Percentiles rank a stretch among this genome's conserved stretches.
Evolutionary conservation across 2,329 filamentous ascomycete genomes (phyloP).

Genomic region (Claviceps maximensis): DNA sequence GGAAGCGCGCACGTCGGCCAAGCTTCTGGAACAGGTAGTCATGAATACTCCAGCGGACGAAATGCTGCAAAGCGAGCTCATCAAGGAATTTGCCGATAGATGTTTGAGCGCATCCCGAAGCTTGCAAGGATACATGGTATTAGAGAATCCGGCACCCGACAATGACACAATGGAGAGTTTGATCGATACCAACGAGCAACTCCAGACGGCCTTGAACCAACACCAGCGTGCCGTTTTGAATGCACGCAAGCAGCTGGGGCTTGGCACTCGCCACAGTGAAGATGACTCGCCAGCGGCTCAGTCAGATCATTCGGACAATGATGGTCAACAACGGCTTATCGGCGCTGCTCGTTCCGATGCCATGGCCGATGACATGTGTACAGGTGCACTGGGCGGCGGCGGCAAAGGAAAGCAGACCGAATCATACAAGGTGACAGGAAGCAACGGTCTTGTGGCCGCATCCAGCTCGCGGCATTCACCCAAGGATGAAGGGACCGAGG

Average conservation of each 20-base stretch:
- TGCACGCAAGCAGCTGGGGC: constrained; percentile 42
- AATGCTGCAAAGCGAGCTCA: constrained; percentile 69
- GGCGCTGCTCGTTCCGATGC: neutral
- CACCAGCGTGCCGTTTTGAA: constrained; percentile 70
- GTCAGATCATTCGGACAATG: constrained; percentile 15
- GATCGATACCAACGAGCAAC: constrained; percentile 87
- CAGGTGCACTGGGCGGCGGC: neutral
- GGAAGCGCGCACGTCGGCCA: constrained; percentile 81
- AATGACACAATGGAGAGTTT: constrained; percentile 88
- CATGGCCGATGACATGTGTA: neutral
- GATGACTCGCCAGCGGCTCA: constrained; percentile 15
- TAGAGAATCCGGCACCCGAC: constrained; percentile 67
- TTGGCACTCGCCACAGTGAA: constrained; percentile 15
- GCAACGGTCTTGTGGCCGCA: constrained; percentile 7
- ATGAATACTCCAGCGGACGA: constrained; percentile 70
- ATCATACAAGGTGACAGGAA: constrained; percentile 13
- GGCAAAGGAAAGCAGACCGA: constrained; percentile 23
- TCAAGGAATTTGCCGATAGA: constrained; percentile 81
- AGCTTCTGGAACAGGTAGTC: constrained; percentile 81
- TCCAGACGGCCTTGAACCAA: constrained; percentile 68
- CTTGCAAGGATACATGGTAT: constrained; percentile 75
- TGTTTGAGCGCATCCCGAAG: constrained; percentile 70
- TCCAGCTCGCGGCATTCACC: constrained; percentile 14
- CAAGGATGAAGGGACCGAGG: constrained; percentile 17
- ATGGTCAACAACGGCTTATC: constrained; percentile 1